Evolutionary conservation across 345 rosid species (phyloP).

Genomic region (Raphanus raphanistrum): DNA sequence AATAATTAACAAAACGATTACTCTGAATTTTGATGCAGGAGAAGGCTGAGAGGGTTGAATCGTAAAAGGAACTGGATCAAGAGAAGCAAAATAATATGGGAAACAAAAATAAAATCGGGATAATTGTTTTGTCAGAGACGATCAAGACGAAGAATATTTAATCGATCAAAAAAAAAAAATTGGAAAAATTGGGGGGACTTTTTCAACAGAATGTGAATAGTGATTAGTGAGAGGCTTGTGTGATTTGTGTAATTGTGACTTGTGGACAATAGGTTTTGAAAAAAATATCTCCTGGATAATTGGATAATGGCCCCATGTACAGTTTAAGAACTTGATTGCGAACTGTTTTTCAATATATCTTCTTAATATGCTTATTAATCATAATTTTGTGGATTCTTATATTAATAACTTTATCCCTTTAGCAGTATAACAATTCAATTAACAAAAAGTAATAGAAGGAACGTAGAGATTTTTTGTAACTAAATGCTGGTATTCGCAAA

Average conservation of each 20-base stretch:
- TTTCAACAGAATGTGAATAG: constrained; percentile 1
- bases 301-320: not conserved
- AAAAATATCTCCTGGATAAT: constrained; percentile 13
- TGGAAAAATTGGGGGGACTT: not conserved
- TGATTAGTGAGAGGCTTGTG: not conserved
- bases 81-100: not conserved
- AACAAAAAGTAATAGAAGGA: not conserved
- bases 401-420: not conserved
- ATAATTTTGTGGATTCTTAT: not conserved
- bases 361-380: not conserved
- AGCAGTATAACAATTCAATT: not conserved
- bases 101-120: not conserved
- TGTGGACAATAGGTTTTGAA: not conserved
- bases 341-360: not conserved
- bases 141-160: constrained; percentile 14
- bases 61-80: not conserved
- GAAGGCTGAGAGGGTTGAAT: not conserved
- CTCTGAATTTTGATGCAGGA: constrained; percentile 14
- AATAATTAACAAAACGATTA: not conserved
- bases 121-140: constrained; percentile 4
- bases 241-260: not conserved
- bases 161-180: not conserved
- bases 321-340: not conserved
- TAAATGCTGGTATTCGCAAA: not conserved
- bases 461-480: not conserved